Conservation (phyloP, 2,329 filamentous ascomycete species). For the Colletotrichum scovillei region DNA sequence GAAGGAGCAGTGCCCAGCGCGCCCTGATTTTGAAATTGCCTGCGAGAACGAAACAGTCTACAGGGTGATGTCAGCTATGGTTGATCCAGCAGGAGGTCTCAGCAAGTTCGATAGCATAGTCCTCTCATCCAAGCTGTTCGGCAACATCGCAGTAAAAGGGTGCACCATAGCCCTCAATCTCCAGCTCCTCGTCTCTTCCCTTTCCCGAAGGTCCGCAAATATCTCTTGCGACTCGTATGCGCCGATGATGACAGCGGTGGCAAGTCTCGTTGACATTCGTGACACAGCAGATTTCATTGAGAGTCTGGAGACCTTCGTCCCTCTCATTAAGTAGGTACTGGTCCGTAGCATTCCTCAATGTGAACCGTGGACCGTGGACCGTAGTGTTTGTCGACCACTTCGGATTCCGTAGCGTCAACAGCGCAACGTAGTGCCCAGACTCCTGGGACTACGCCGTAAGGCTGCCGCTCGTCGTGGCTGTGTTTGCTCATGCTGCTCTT, state of each 20-base stretch:
- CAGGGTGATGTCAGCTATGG: no score
- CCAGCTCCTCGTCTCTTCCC: background rate
- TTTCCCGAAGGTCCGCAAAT: background rate
- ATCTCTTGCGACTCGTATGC: background rate
- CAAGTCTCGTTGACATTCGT: background rate
- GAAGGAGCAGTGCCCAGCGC: no score
- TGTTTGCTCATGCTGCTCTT: conserved; percentile 55
- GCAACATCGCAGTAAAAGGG: background rate
- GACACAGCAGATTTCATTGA: background rate
- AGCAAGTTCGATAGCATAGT: no score
- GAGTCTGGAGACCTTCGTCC: background rate
- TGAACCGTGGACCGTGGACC: background rate
- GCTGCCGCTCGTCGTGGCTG: conserved; percentile 58
- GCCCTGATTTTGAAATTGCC: no score
- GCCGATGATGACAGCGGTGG: background rate
- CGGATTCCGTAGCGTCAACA: background rate
- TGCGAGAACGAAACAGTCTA: no score
- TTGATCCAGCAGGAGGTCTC: no score
- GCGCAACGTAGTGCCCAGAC: background rate
- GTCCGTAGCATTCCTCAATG: background rate
- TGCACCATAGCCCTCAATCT: background rate
- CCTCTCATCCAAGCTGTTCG: no score
- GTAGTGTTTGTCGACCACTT: background rate
- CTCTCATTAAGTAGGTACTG: background rate
- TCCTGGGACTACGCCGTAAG: conserved; percentile 48